Percentiles rank a stretch among this genome's conserved stretches.
phyloP scores from a whole-genome alignment of 352 stramenopile species.

The Phytophthora ramorum region DNA sequence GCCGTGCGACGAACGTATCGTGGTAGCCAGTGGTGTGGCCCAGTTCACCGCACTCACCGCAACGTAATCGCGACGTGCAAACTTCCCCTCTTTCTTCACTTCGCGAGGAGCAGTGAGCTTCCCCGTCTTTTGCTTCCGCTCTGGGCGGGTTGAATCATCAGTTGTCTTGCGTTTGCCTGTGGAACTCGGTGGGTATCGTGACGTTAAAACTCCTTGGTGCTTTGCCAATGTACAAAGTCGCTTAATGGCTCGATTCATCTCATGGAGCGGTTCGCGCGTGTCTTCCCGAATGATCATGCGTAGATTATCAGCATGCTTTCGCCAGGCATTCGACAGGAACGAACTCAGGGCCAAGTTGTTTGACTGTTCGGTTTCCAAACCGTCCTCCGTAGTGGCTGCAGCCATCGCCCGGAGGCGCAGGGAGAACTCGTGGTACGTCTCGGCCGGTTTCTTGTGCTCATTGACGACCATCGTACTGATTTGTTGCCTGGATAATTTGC shows the following conservation, averaged over 20 bases:
- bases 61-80: not conserved
- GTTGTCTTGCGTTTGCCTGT: not conserved
- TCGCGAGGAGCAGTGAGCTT: not conserved
- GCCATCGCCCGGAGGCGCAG: not conserved
- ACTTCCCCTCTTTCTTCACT: not conserved
- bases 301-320: not conserved
- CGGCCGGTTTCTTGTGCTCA: not conserved
- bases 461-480: not conserved
- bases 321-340: slow-evolving; percentile 1
- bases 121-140: not conserved
- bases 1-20: not conserved
- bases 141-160: not conserved
- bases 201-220: slow-evolving; percentile 9
- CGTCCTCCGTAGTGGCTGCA: not conserved
- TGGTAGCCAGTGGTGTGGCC: slow-evolving; percentile 15
- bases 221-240: not conserved
- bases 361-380: not conserved
- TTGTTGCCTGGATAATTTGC: not conserved
- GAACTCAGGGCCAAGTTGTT: not conserved
- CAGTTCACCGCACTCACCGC: slow-evolving; percentile 3
- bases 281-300: not conserved
- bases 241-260: slow-evolving; percentile 1
- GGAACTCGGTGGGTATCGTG: no score
- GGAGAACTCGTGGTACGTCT: slow-evolving; percentile 4
- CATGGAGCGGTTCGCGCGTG: not conserved